Conservation (phyloP, 176 grass and related monocot species). For the Avena insularis region DNA sequence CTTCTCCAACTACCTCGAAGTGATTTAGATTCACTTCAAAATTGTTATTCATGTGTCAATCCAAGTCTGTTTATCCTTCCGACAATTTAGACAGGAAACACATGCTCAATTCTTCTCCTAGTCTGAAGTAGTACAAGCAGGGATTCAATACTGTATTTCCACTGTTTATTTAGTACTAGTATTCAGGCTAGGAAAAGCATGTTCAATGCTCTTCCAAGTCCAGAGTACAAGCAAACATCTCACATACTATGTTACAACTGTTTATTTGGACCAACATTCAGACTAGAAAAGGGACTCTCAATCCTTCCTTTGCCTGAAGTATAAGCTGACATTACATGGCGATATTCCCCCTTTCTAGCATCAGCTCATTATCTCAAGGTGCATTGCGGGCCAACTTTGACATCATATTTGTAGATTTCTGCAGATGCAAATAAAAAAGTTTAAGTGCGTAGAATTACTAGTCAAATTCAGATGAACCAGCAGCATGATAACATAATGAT, state of each 20-base stretch:
- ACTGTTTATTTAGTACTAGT: slow-evolving; percentile 1
- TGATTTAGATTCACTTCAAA: too few species aligned
- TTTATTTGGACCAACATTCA: slow-evolving; percentile 22
- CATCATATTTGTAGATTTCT: slow-evolving; percentile 69
- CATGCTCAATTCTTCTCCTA: neutral
- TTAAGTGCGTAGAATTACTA: slow-evolving; percentile 17
- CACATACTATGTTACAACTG: neutral
- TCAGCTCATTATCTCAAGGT: slow-evolving; percentile 35
- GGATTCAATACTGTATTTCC: neutral
- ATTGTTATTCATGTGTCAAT: neutral
- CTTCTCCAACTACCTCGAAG: too few species aligned
- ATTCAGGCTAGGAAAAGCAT: neutral
- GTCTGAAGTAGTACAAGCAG: neutral
- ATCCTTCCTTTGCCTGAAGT: neutral
- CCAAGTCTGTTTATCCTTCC: slow-evolving; percentile 6
- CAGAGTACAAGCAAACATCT: neutral
- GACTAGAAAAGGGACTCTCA: neutral
- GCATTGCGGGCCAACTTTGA: slow-evolving; percentile 46
- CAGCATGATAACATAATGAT: neutral
- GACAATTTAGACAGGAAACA: neutral
- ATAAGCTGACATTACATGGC: neutral
- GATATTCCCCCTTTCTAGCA: neutral
- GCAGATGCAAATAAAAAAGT: slow-evolving; percentile 22
- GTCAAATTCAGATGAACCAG: neutral
- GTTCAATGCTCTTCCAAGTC: slow-evolving; percentile 2